Conservation (phyloP, 257 asterid species). For the Fraxinus cuspidata region DNA sequence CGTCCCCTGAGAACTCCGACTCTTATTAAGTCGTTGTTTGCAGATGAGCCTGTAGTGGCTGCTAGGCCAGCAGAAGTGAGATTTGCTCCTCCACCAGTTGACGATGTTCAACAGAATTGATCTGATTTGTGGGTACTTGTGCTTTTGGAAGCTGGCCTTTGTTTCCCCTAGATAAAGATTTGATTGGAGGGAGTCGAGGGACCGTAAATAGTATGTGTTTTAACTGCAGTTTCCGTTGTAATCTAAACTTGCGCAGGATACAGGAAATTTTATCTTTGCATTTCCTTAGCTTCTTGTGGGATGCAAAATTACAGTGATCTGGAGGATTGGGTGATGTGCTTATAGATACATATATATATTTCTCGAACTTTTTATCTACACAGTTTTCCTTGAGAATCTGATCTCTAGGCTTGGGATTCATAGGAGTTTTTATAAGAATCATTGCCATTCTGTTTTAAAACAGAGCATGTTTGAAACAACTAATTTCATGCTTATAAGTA, state of each 20-base stretch:
- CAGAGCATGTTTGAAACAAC: too few relatives aligned
- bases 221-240: background rate
- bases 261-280: background rate
- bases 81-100: constrained; percentile 85
- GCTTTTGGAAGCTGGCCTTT: background rate
- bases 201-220: constrained; percentile 20
- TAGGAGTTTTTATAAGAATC: background rate
- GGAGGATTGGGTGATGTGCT: background rate
- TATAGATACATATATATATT: background rate
- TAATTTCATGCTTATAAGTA: too few relatives aligned
- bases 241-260: constrained; percentile 18
- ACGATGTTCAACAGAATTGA: constrained; percentile 47
- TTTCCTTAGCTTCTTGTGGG: background rate
- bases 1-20: constrained; percentile 88
- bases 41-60: constrained; percentile 90
- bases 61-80: constrained; percentile 80
- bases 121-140: constrained; percentile 1
- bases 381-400: background rate
- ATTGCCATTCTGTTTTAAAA: too few relatives aligned
- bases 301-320: background rate
- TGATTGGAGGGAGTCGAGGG: constrained; percentile 20
- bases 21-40: constrained; percentile 69
- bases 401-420: background rate
- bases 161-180: constrained; percentile 7
- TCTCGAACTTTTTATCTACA: background rate